Percentiles rank a stretch among this genome's conserved stretches.
These are phyloP conservation scores for Medicago truncatula DNA, from an alignment of 306 rosid species.

Conservation along the genomic window MtrunA17r5.0-ANR NC_053047.1:11964001-11964500, in stretches of 20 bases:
- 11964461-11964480: not conserved
- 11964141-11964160: slow-evolving; percentile 4
- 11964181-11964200: not conserved
- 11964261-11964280: too few relatives aligned
- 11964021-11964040: slow-evolving; percentile 30
- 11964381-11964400: too few relatives aligned
- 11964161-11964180: slow-evolving; percentile 2
- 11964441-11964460: slow-evolving; percentile 8
- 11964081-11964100: too few relatives aligned
- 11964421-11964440: too few relatives aligned
- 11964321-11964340: not conserved
- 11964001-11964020: slow-evolving; percentile 19
- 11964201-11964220: too few relatives aligned
- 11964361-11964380: not conserved
- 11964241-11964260: too few relatives aligned
- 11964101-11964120: too few relatives aligned
- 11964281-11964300: too few relatives aligned
- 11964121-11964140: not conserved
- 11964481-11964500: not conserved
- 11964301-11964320: not conserved
- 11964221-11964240: too few relatives aligned
- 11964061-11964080: not conserved
- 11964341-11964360: slow-evolving; percentile 8
- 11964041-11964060: slow-evolving; percentile 1
- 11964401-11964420: too few relatives aligned